Evolutionary conservation across 2,329 filamentous ascomycete genomes (phyloP).

Genomic region (Colletotrichum ledebouriae): DNA sequence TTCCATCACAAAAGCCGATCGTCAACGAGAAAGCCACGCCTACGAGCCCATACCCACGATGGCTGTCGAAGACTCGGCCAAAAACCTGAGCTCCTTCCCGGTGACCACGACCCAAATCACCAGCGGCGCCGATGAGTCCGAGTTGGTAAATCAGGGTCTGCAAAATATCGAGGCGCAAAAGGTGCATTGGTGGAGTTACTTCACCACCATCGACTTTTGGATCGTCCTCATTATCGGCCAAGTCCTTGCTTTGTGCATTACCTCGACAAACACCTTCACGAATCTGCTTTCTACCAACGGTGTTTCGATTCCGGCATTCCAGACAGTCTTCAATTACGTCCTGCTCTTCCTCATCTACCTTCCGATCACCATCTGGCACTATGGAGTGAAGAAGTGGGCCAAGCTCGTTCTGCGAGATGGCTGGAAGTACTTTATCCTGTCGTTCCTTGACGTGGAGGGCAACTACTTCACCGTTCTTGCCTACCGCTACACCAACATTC

Average conservation of each 20-base stretch:
- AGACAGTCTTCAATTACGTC: conserved; percentile 95
- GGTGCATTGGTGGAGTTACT: conserved; percentile 77
- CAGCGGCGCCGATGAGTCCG: conserved; percentile 47
- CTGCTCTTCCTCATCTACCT: conserved; percentile 87
- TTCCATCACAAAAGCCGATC: conserved; percentile 42
- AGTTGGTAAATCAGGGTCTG: conserved; percentile 64
- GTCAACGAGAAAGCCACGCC: conserved; percentile 38
- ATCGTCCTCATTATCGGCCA: conserved; percentile 85
- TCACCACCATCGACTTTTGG: conserved; percentile 90
- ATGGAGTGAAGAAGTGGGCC: conserved; percentile 80
- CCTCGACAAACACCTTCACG: conserved; percentile 91
- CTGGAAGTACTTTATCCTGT: conserved; percentile 94
- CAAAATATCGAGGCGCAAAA: conserved; percentile 67
- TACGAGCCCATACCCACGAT: conserved; percentile 32
- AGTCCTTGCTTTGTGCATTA: conserved; percentile 89
- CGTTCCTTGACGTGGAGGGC: conserved; percentile 93
- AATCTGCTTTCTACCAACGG: conserved; percentile 75
- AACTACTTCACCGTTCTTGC: conserved; percentile 98
- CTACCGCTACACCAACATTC: conserved; percentile 91
- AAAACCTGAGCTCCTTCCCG: conserved; percentile 26
- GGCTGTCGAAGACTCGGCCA: conserved; percentile 30
- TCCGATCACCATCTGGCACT: conserved; percentile 80
- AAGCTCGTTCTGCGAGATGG: conserved; percentile 76
- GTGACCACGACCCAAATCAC: conserved; percentile 43
- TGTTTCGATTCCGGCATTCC: conserved; percentile 92